phyloP scores from a whole-genome alignment of 2,329 filamentous ascomycete species.

The Dryadomyces quercivorus region DNA sequence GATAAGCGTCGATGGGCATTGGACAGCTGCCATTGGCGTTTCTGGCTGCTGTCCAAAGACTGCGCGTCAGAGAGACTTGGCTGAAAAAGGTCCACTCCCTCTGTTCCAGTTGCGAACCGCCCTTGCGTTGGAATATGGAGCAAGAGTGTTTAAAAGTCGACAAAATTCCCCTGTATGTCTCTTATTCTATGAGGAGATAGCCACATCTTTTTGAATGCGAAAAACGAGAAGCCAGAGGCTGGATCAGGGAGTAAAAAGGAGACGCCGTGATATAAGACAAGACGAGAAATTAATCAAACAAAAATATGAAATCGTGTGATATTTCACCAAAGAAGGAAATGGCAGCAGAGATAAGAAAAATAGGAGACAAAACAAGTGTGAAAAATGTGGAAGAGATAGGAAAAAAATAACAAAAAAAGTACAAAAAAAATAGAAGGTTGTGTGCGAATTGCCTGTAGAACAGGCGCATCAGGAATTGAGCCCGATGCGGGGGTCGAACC shows the following conservation, averaged over 20 bases:
- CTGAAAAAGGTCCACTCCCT: not conserved
- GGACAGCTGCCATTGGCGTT: too few relatives aligned
- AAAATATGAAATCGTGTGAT: not conserved
- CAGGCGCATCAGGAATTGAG: conserved; percentile 26
- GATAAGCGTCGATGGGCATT: not conserved
- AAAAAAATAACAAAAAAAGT: not conserved
- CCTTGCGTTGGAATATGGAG: not conserved
- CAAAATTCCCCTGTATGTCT: too few relatives aligned
- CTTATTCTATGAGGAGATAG: too few relatives aligned
- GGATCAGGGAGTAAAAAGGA: not conserved
- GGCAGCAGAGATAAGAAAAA: not conserved
- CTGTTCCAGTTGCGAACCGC: not conserved
- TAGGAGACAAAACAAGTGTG: not conserved
- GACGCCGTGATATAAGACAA: not conserved
- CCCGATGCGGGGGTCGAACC: conserved; percentile 33
- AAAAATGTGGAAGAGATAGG: too few relatives aligned
- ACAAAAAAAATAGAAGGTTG: conserved; percentile 4
- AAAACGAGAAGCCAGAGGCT: not conserved
- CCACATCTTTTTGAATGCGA: too few relatives aligned
- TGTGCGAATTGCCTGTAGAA: conserved; percentile 5
- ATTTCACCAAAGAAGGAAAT: not conserved
- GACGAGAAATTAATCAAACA: not conserved
- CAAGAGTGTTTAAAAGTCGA: not conserved
- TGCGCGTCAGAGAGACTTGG: not conserved
- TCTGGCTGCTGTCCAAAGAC: too few relatives aligned